phyloP scores from a whole-genome alignment of 192 early-diverging fungal species.

The Mortierella alpina region DNA sequence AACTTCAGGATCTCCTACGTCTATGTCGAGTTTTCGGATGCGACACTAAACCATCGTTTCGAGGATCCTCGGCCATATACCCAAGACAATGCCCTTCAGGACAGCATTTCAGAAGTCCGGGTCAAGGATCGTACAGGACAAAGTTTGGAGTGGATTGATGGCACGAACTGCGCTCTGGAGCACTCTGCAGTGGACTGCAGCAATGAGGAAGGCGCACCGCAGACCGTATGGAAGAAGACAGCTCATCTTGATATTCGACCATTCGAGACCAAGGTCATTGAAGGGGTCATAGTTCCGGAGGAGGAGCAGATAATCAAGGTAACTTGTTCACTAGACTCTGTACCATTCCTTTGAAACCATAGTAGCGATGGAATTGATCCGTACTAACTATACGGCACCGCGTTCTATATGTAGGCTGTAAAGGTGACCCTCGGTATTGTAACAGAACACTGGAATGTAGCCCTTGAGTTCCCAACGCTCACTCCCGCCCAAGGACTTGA shows the following conservation, averaged over 20 bases:
- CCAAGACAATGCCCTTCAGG: not conserved
- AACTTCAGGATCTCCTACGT: constrained; percentile 61
- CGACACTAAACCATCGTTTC: constrained; percentile 67
- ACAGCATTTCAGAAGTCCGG: not conserved
- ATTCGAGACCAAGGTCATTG: constrained; percentile 65
- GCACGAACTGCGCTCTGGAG: constrained; percentile 26
- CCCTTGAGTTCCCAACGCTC: constrained; percentile 54
- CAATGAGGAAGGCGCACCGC: constrained; percentile 3
- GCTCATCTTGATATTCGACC: constrained; percentile 64
- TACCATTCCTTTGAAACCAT: not conserved
- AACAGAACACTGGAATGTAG: constrained; percentile 57
- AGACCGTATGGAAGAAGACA: constrained; percentile 43
- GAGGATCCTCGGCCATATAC: constrained; percentile 34
- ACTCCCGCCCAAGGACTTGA: constrained; percentile 37
- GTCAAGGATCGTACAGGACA: constrained; percentile 34
- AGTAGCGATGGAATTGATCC: not conserved
- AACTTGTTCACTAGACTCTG: constrained; percentile 28
- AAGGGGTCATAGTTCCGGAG: constrained; percentile 64
- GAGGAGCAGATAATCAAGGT: constrained; percentile 73
- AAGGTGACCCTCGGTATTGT: constrained; percentile 58
- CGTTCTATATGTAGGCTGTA: constrained; percentile 42
- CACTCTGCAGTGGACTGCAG: not conserved
- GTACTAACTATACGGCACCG: too few relatives aligned
- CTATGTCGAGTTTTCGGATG: constrained; percentile 69
- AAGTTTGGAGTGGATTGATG: constrained; percentile 40